Base-by-base conservation (phyloP, 2,329 filamentous ascomycete species). In the Ophidiomyces ophidiicola region DNA sequence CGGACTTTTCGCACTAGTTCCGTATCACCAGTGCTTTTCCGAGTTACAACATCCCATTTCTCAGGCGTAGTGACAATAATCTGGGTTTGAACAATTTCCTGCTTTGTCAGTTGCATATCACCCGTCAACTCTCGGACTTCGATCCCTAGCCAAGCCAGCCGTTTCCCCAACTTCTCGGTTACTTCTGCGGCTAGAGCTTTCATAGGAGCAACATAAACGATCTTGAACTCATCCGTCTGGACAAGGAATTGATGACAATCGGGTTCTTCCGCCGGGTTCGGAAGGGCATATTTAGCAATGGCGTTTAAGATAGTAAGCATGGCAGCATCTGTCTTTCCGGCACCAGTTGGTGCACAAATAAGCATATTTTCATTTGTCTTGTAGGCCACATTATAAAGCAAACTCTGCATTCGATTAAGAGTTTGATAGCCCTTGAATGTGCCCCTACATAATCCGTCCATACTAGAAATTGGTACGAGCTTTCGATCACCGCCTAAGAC, bases 181-280 rank as follows among this genome's bases (percentile, higher is more conserved):
- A 98, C 82, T 62, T 98, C 90, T 5, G 92, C 90, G 3, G 92
- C 92, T 12, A 98, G 69, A 0, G 90, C 92, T 61, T 98, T 98
- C 92, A 98, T 98, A 0, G 90, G 92, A 1, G 92, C 90, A 28
- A 98, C 90, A 51, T 98, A 98, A 41, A 98, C 86, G 51, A 98
- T 88, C 62, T 98, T 96, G 71, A 96, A 94, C 51, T 93, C 84
- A 37, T 93, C 82, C 0, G 76, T 66, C 42, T 81, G 72, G n/a
- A 94, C 82, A 1, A 73, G 74, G 54, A 94, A 94, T 26, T 94
- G 82, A 0, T 71, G 78, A 0, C 81, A 77, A 39, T 76, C 66
- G 0, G 75, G 75, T 28, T 84, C 68, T 42, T 93, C 83, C 6
- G 80, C 69, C 0, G 87, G 88, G 48, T 77, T 86, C 0, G 90